Evolutionary conservation across 2,329 filamentous ascomycete genomes (phyloP).

Genomic region (Chrysoporthe deuterocubensis): DNA sequence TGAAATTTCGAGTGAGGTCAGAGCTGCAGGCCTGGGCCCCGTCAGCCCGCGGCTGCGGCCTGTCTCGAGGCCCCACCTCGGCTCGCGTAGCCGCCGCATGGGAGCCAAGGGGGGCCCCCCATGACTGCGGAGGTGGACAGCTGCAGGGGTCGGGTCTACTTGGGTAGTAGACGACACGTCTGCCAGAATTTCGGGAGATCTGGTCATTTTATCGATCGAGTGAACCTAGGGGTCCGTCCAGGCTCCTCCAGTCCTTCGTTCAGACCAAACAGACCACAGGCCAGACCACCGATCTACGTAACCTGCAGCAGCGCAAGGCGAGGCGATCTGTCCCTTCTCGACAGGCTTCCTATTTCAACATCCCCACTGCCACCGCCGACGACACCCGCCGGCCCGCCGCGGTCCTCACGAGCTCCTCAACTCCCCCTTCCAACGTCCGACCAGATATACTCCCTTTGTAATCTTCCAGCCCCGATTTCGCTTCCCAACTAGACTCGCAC

Average conservation of each 20-base stretch:
- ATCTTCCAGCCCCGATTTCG: neutral
- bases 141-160: conserved; percentile 14
- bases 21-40: neutral
- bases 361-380: conserved; percentile 8
- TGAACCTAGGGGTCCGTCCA: neutral
- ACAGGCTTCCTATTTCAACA: conserved; percentile 14
- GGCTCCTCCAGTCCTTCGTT: neutral
- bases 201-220: conserved; percentile 13
- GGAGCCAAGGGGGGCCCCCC: neutral
- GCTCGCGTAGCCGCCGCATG: conserved; percentile 2
- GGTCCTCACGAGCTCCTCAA: neutral
- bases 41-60: neutral
- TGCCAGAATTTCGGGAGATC: conserved; percentile 24
- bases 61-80: neutral
- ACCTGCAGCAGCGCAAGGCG: neutral
- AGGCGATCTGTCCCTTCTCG: conserved; percentile 25
- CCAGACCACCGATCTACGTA: neutral
- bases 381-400: neutral
- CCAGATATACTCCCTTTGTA: neutral
- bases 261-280: neutral
- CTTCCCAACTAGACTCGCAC: conserved; percentile 1
- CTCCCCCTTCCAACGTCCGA: conserved; percentile 1
- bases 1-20: conserved; percentile 1
- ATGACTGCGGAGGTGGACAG: conserved; percentile 11
- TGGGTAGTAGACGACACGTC: conserved; percentile 23